Evolutionary conservation across 306 rosid genomes (phyloP), one percentile per base, ranked within the genome.

Genomic region (Prunus kanzakura): DNA sequence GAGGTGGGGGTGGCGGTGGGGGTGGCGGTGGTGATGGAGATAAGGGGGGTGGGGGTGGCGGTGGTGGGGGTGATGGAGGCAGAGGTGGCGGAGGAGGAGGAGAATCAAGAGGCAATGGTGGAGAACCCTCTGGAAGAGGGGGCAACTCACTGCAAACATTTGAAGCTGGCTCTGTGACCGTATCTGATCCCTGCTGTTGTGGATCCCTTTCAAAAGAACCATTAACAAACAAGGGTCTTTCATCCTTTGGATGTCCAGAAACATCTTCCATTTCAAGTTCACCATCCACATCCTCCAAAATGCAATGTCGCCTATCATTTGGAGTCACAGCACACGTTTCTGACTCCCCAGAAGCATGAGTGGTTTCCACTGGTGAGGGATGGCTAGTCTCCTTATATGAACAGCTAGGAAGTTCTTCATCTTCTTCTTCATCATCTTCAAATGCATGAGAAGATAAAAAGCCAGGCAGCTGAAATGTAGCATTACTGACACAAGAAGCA

Each of bases 231-330:
- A 70, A 58, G 30, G 88, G 76, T 51, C 84, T 91, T 58, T 91
- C 97, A 54, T 96, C 98, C 90, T 89, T 95, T 5, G 79, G 85
- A 73, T 88, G 92, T 72, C 92, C 99, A 68, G 99, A 92, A 69
- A 96, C 99, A 86, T 96, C 98, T 86, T 96, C 99, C 99, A 96
- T 96, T 87, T 96, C 99, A 58, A 96, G 97, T 60, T 96, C 98
- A 35, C 97, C 97, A 43, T 96, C 99, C 63, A 96, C 98, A 71
- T 96, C 98, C 86, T 96, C 97, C 83, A 96, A 88, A 82, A 96
- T 93, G 86, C 88, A 87, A 68, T 93, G 98, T 51, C 98, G 97
- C 87, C 96, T 89, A 86, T 96, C 99, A 82, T 74, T 89, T 79
- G 96, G 96, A 62, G 98, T 91, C 65, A 85, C 85, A 51, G 85